Evolutionary conservation across 306 rosid species (phyloP).

Genomic region (Malus sylvestris): DNA sequence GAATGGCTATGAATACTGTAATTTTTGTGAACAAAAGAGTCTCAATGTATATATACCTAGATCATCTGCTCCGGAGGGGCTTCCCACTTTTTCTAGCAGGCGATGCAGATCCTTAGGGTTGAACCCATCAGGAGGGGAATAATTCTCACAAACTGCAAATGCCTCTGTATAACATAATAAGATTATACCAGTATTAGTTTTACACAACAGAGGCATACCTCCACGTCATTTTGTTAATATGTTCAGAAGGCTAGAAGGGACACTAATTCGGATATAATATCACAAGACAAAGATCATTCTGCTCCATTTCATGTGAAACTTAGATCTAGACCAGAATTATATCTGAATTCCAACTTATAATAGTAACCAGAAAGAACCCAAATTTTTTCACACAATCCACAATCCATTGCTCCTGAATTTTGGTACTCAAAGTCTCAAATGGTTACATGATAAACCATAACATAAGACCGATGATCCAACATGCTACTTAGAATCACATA

Average conservation of each 20-base stretch:
- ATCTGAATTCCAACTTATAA: background rate
- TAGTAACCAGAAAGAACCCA: background rate
- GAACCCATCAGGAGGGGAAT: conserved; percentile 92
- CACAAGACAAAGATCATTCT: background rate
- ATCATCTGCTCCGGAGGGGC: conserved; percentile 86
- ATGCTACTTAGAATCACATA: background rate
- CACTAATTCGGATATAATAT: too few species aligned
- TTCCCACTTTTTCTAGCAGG: conserved; percentile 91
- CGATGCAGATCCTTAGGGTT: conserved; percentile 74
- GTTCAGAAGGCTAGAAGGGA: background rate
- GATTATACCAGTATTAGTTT: conserved; percentile 12
- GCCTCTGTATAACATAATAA: conserved; percentile 55
- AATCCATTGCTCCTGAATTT: background rate
- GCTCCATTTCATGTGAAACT: background rate
- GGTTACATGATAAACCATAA: background rate
- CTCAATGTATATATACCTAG: conserved; percentile 43
- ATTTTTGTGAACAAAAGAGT: background rate
- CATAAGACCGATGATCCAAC: background rate
- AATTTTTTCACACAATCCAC: background rate
- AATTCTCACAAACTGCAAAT: conserved; percentile 94
- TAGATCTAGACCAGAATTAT: background rate
- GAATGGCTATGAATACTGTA: background rate
- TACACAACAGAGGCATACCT: background rate
- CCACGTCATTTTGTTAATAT: background rate
- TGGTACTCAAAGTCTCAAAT: background rate